Conservation (phyloP, 768 basidiomycete species). For the Pisolithus albus region DNA sequence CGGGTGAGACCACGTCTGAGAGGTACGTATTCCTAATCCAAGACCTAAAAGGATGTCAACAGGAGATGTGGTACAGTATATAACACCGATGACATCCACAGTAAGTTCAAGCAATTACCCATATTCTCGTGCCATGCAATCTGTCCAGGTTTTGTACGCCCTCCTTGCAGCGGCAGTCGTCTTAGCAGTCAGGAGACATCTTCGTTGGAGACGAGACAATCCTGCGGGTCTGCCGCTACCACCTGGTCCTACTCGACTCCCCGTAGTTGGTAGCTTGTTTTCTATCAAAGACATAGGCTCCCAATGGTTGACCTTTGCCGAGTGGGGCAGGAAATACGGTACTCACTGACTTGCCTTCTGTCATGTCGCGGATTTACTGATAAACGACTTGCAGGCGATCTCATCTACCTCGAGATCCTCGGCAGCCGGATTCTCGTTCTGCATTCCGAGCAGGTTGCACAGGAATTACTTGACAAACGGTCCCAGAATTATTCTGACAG, state of each 20-base stretch:
- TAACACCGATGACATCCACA: no score
- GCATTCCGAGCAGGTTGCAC: constrained; percentile 18
- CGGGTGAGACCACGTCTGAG: no score
- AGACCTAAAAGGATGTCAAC: no score
- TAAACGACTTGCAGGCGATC: constrained; percentile 12
- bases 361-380: not conserved
- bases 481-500: constrained; percentile 24
- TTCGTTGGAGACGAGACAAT: constrained; percentile 9
- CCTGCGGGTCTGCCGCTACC: constrained; percentile 25
- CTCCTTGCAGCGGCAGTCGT: not conserved
- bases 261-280: constrained; percentile 38
- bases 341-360: not conserved
- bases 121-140: not conserved
- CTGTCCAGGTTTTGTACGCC: not conserved
- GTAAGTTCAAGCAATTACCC: not conserved
- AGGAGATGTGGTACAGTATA: no score
- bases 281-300: constrained; percentile 34
- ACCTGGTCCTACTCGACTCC: constrained; percentile 38
- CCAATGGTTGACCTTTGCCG: constrained; percentile 34
- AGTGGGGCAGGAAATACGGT: constrained; percentile 40
- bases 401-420: constrained; percentile 23
- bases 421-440: constrained; percentile 17
- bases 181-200: not conserved
- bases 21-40: no score
- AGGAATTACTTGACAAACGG: constrained; percentile 25